These are phyloP conservation scores for Dothidotthia symphoricarpi DNA, from an alignment of 2,329 filamentous ascomycete genomes.

Conservation along the genomic window DNA sequence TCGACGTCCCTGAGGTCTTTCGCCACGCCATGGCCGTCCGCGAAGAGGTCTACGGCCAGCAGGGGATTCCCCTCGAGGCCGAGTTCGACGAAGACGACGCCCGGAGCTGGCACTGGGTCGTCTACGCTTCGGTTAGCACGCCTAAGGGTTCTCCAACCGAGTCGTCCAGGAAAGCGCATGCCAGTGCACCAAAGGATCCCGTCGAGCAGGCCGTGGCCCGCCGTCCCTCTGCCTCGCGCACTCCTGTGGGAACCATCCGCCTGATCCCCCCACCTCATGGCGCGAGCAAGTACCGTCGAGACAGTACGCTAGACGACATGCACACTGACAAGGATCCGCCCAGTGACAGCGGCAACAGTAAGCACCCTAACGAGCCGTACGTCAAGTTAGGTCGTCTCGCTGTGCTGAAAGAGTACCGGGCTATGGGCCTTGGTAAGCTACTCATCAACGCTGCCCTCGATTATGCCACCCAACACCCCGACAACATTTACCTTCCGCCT, in stretches of 20 bases:
- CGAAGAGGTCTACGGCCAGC: conserved; percentile 58
- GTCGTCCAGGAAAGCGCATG: conserved; percentile 9
- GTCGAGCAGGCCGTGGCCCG: conserved; percentile 9
- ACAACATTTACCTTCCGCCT: conserved; percentile 43
- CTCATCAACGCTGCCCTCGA: conserved; percentile 65
- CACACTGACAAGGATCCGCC: conserved; percentile 34
- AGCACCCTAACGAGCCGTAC: conserved; percentile 70
- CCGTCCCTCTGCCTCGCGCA: conserved; percentile 41
- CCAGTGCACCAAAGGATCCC: conserved; percentile 43
- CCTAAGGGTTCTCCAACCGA: conserved; percentile 47
- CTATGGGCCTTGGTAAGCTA: conserved; percentile 61
- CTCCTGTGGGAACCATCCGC: conserved; percentile 72
- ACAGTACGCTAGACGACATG: conserved; percentile 21
- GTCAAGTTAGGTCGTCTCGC: conserved; percentile 79
- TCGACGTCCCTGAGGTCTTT: conserved; percentile 46
- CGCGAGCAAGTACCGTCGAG: conserved; percentile 55
- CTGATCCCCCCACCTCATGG: conserved; percentile 78
- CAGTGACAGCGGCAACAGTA: conserved; percentile 27
- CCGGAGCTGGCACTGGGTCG: conserved; percentile 80
- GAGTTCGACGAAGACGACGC: conserved; percentile 81
- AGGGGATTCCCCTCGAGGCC: conserved; percentile 58
- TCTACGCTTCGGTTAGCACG: conserved; percentile 66
- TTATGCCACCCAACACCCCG: conserved; percentile 65
- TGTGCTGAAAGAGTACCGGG: conserved; percentile 64
- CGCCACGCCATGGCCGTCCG: conserved; percentile 59